Evolutionary conservation across 441 rosid species (phyloP).

Genomic region (Brassica hybrid): DNA sequence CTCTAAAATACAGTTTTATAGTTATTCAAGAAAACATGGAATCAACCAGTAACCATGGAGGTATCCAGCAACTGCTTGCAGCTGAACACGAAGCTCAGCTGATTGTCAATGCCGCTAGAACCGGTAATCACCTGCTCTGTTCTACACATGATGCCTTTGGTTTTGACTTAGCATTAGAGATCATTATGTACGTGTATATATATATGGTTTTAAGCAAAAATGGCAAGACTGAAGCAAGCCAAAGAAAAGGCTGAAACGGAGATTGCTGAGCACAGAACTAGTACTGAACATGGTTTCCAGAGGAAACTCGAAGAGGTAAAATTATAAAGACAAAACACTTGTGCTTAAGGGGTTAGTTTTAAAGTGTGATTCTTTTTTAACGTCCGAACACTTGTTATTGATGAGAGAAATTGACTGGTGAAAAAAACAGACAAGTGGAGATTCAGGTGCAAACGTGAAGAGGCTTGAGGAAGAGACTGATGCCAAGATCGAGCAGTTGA

Average conservation of each 20-base stretch:
- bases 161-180: too few species aligned
- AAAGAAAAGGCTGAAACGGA: conserved; percentile 84
- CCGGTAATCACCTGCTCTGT: conserved; percentile 35
- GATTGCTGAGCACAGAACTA: conserved; percentile 67
- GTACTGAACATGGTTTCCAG: conserved; percentile 70
- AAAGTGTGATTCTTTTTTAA: background rate
- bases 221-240: conserved; percentile 78
- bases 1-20: background rate
- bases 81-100: conserved; percentile 91
- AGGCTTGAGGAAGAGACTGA: conserved; percentile 89
- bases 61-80: conserved; percentile 80
- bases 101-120: conserved; percentile 72
- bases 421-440: conserved; percentile 65
- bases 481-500: conserved; percentile 65
- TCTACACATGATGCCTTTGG: background rate
- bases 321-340: background rate
- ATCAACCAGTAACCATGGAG: conserved; percentile 62
- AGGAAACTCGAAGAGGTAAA: conserved; percentile 66
- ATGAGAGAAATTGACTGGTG: conserved; percentile 1
- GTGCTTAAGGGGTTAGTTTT: conserved; percentile 24
- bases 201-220: conserved; percentile 49
- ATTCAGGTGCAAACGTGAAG: conserved; percentile 89
- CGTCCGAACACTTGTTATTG: background rate
- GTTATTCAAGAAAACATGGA: conserved; percentile 47
- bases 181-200: background rate